Evolutionary conservation across 1,284 basidiomycete genomes (phyloP).

Genomic region (Rhodotorula sp.): DNA sequence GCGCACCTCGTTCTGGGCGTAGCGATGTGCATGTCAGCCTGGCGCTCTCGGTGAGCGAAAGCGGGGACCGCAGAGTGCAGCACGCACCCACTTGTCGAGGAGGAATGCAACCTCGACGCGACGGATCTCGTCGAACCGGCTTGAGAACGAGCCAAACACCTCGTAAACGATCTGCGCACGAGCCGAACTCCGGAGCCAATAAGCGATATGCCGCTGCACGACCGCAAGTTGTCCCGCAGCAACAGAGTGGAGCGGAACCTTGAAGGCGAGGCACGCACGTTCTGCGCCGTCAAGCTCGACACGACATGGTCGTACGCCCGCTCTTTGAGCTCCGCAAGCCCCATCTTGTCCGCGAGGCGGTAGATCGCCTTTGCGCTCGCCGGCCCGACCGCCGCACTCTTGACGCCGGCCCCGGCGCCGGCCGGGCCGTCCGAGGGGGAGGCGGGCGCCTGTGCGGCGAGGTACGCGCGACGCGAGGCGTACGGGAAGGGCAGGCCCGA

Average conservation of each 20-base stretch:
- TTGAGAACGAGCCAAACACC: conserved; percentile 43
- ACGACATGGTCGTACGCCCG: conserved; percentile 47
- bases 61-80: too few relatives aligned
- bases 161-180: conserved; percentile 42
- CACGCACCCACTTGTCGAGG: conserved; percentile 38
- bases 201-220: too few relatives aligned
- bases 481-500: conserved; percentile 29
- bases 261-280: conserved; percentile 23
- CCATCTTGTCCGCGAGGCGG: conserved; percentile 48
- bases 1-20: conserved; percentile 26
- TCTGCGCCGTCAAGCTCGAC: conserved; percentile 41
- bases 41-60: too few relatives aligned
- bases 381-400: conserved; percentile 2
- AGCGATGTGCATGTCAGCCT: not conserved
- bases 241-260: too few relatives aligned
- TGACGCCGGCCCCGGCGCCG: not conserved
- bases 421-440: not conserved
- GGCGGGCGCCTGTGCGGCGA: conserved; percentile 20
- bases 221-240: not conserved
- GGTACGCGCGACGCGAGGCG: conserved; percentile 29
- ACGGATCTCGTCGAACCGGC: conserved; percentile 42
- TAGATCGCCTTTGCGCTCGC: conserved; percentile 47
- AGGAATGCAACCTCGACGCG: conserved; percentile 42
- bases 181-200: too few relatives aligned
- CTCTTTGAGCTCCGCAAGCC: conserved; percentile 45